Conservation (phyloP, 768 basidiomycete species). For the Lentinula raphanica region DNA sequence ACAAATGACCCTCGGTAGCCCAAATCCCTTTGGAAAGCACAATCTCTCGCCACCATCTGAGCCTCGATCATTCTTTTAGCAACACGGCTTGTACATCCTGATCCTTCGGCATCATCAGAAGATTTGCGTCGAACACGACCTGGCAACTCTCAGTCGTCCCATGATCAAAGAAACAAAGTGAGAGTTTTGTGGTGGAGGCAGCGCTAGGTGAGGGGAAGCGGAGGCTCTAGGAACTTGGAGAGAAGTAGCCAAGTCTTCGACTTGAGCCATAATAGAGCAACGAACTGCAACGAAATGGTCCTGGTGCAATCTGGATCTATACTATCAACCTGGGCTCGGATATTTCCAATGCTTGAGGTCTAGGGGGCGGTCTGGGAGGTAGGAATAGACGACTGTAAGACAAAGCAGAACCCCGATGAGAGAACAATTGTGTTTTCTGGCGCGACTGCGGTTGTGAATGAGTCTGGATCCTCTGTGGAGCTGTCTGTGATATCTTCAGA, state of each 20-base stretch:
- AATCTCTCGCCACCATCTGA: too few relatives aligned
- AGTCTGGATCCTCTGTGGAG: slow-evolving; percentile 2
- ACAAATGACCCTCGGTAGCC: too few relatives aligned
- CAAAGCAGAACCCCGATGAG: not conserved
- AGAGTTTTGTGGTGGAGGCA: slow-evolving; percentile 16
- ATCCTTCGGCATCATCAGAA: slow-evolving; percentile 47
- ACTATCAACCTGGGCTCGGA: slow-evolving; percentile 10
- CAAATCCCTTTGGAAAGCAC: too few relatives aligned
- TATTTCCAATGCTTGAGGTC: slow-evolving; percentile 30
- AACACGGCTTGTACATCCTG: slow-evolving; percentile 45
- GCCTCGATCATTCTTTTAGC: too few relatives aligned
- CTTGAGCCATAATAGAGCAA: slow-evolving; percentile 13
- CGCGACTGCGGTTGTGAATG: slow-evolving; percentile 8
- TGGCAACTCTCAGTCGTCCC: too few relatives aligned
- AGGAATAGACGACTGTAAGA: slow-evolving; percentile 17
- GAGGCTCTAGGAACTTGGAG: slow-evolving; percentile 36
- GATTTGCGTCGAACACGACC: slow-evolving; percentile 40
- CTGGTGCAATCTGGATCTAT: slow-evolving; percentile 7
- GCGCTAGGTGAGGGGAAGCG: slow-evolving; percentile 30
- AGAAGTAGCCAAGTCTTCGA: slow-evolving; percentile 10
- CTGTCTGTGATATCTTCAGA: slow-evolving; percentile 15
- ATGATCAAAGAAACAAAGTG: too few relatives aligned
- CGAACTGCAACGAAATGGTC: slow-evolving; percentile 19
- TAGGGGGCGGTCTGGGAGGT: slow-evolving; percentile 31
- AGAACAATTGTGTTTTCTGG: slow-evolving; percentile 6